Conservation (phyloP, 1,139 yeast species). For the Scheffersomyces stambukii region DNA sequence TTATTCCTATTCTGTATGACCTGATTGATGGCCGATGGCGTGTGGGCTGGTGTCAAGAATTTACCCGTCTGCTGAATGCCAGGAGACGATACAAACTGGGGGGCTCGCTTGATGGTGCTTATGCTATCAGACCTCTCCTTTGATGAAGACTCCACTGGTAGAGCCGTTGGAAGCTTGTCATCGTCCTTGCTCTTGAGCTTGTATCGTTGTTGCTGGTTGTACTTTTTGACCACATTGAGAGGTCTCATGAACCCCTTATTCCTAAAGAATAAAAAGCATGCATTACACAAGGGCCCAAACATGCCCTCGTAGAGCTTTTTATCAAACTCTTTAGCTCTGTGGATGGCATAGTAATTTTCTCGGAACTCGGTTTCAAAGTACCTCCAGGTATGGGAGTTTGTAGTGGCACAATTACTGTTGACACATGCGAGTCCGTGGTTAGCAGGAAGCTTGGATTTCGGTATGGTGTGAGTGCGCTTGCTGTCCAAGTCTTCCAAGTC, state of each 20-base stretch:
- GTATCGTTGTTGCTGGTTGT: conserved; percentile 43
- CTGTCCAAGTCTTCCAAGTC: conserved; percentile 45
- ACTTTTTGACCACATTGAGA: conserved; percentile 44
- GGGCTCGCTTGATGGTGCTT: conserved; percentile 16
- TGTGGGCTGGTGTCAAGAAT: conserved; percentile 41
- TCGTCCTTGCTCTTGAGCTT: conserved; percentile 28
- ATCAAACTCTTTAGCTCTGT: conserved; percentile 37
- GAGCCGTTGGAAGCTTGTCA: neutral
- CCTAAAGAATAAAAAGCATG: conserved; percentile 45
- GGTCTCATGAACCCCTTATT: conserved; percentile 53
- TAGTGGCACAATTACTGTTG: conserved; percentile 42
- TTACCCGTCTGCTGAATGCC: conserved; percentile 19
- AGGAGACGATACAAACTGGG: conserved; percentile 23
- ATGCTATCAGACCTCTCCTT: conserved; percentile 3
- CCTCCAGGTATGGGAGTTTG: conserved; percentile 43
- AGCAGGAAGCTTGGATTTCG: conserved; percentile 33
- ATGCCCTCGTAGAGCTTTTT: conserved; percentile 43
- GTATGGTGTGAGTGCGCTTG: conserved; percentile 42
- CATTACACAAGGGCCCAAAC: conserved; percentile 51
- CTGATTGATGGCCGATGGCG: conserved; percentile 43
- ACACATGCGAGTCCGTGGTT: conserved; percentile 42
- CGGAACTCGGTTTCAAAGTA: conserved; percentile 42
- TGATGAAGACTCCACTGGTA: conserved; percentile 3
- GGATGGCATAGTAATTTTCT: conserved; percentile 36
- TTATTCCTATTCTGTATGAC: conserved; percentile 27